phyloP scores from a whole-genome alignment of 1,284 basidiomycete species.

The Cerrena zonata region DNA sequence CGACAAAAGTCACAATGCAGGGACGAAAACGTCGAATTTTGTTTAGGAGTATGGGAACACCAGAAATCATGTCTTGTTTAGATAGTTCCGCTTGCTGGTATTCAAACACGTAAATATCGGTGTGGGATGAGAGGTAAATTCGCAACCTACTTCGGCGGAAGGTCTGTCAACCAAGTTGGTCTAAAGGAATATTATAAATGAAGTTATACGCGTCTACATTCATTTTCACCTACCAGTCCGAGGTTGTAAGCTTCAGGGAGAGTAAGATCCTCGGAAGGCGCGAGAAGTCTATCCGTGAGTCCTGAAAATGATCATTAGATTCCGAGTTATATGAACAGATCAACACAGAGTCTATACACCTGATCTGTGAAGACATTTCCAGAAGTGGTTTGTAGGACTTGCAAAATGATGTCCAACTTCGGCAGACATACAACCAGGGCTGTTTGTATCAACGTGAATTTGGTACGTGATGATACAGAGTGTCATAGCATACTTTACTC shows the following conservation, averaged over 20 bases:
- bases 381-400: slow-evolving; percentile 66
- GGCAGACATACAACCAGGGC: slow-evolving; percentile 57
- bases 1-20: slow-evolving; percentile 64
- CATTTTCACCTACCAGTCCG: slow-evolving; percentile 22
- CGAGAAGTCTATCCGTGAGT: slow-evolving; percentile 19
- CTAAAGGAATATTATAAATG: slow-evolving; percentile 11
- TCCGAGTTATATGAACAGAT: background rate
- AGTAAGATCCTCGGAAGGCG: slow-evolving; percentile 21
- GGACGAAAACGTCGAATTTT: slow-evolving; percentile 57
- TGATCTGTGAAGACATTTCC: slow-evolving; percentile 51
- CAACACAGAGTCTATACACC: slow-evolving; percentile 26
- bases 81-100: slow-evolving; percentile 23
- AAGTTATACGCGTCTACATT: too few species aligned
- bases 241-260: slow-evolving; percentile 20
- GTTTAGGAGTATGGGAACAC: slow-evolving; percentile 37
- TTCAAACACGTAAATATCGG: background rate
- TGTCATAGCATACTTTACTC: slow-evolving; percentile 25
- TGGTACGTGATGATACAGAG: too few species aligned
- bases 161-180: slow-evolving; percentile 27
- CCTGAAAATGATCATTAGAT: slow-evolving; percentile 9
- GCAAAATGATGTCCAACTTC: slow-evolving; percentile 67
- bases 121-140: background rate
- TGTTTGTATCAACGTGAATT: slow-evolving; percentile 18
- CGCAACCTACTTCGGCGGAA: slow-evolving; percentile 19
- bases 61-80: slow-evolving; percentile 18